Evolutionary conservation across 1,139 yeast genomes (phyloP).

Genomic region (Geotrichum citri-aurantii): DNA sequence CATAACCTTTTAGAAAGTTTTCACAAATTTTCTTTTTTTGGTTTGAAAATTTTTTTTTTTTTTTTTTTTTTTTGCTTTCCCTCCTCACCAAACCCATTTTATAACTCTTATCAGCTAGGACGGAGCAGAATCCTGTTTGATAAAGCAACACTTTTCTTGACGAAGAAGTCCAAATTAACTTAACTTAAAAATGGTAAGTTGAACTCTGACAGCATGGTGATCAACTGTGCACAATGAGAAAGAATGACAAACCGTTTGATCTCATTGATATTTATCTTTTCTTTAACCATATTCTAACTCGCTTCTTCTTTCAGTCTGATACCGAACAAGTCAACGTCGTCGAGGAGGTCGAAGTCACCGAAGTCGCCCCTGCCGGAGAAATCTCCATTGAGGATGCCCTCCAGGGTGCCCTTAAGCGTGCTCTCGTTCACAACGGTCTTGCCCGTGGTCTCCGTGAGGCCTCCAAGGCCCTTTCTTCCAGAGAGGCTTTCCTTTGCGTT

Average conservation of each 20-base stretch:
- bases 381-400: conserved; percentile 98
- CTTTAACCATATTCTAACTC: background rate
- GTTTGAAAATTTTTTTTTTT: background rate
- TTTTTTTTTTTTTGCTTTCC: conserved; percentile 3
- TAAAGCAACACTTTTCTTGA: conserved; percentile 19
- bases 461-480: conserved; percentile 89
- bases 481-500: conserved; percentile 97
- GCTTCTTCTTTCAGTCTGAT: conserved; percentile 36
- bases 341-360: conserved; percentile 84
- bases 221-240: no score
- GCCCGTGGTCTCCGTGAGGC: conserved; percentile 99
- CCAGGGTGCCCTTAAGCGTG: conserved; percentile 96
- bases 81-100: conserved; percentile 1
- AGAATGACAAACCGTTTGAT: no score
- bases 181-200: conserved; percentile 16
- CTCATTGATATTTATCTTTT: no score
- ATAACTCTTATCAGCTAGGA: conserved; percentile 14
- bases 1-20: background rate
- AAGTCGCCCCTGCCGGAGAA: conserved; percentile 66
- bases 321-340: conserved; percentile 44
- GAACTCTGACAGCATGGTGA: background rate
- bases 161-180: conserved; percentile 19
- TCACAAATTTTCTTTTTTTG: background rate
- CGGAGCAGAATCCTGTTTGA: conserved; percentile 22
- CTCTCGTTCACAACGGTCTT: conserved; percentile 98